Conservation (phyloP, 805 yeast species). For the Wickerhamomyces sydowiorum region DNA sequence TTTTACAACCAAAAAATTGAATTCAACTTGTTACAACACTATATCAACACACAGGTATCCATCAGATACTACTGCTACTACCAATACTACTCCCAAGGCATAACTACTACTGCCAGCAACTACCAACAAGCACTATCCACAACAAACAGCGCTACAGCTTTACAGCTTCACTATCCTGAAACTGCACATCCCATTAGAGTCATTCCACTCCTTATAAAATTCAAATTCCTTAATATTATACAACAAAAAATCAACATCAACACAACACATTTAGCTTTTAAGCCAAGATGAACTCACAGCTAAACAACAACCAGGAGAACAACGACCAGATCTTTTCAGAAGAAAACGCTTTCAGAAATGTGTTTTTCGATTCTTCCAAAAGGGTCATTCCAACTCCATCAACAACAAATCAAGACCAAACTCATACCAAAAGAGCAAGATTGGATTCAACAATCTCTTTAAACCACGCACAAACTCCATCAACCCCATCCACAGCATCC, state of each 20-base stretch:
- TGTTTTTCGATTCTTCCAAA: conserved; percentile 23
- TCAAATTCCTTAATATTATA: too few species aligned
- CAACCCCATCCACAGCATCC: neutral
- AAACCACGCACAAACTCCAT: conserved; percentile 10
- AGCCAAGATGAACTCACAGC: conserved; percentile 30
- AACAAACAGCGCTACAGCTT: too few species aligned
- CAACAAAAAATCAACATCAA: neutral
- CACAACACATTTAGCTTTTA: neutral
- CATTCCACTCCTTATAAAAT: neutral
- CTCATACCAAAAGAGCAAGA: conserved; percentile 29
- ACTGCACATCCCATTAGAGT: neutral
- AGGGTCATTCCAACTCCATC: conserved; percentile 9
- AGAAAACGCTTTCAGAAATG: conserved; percentile 22
- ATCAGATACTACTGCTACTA: too few species aligned
- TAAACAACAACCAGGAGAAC: conserved; percentile 29
- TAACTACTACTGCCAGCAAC: too few species aligned
- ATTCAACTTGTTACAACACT: too few species aligned
- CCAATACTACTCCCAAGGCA: too few species aligned
- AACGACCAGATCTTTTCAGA: conserved; percentile 31
- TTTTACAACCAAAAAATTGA: too few species aligned
- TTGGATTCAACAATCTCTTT: conserved; percentile 16
- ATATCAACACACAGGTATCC: too few species aligned
- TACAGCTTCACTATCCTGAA: too few species aligned
- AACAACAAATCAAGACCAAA: conserved; percentile 8
- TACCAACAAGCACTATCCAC: too few species aligned